Evolutionary conservation across 2,329 filamentous ascomycete species (phyloP).

Genomic region (Cryphonectria nitschkei): DNA sequence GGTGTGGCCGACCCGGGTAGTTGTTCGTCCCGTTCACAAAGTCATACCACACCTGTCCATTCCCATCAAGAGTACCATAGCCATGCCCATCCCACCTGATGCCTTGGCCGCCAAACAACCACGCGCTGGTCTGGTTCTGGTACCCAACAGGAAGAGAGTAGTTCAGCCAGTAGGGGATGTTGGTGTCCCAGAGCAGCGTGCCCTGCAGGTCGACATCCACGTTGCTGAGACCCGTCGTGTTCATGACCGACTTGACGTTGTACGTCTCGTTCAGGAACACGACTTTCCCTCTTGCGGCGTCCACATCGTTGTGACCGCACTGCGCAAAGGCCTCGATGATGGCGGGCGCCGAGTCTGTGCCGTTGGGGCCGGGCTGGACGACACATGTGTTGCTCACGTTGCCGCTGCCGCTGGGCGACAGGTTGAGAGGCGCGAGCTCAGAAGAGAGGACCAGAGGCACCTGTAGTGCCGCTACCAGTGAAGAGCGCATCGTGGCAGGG

Average conservation of each 20-base stretch:
- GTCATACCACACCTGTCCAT: conserved; percentile 38
- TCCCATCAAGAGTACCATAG: conserved; percentile 40
- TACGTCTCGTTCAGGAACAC: conserved; percentile 36
- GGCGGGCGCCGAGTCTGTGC: conserved; percentile 25
- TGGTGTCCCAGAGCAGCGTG: conserved; percentile 31
- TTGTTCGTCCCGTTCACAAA: conserved; percentile 35
- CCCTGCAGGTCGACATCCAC: conserved; percentile 37
- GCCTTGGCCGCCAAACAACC: conserved; percentile 46
- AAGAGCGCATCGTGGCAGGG: conserved; percentile 14
- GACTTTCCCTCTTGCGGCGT: conserved; percentile 31
- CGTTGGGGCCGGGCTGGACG: conserved; percentile 23
- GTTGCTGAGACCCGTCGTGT: conserved; percentile 35
- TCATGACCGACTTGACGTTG: conserved; percentile 32
- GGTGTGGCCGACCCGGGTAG: conserved; percentile 37
- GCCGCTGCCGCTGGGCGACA: background rate
- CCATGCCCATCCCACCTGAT: conserved; percentile 46
- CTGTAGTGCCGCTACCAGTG: conserved; percentile 24
- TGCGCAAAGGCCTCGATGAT: conserved; percentile 35
- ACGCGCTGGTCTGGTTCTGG: conserved; percentile 48
- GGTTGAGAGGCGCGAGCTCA: background rate
- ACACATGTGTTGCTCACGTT: conserved; percentile 12
- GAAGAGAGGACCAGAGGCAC: conserved; percentile 25
- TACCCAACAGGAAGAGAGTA: conserved; percentile 45
- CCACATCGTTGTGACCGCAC: conserved; percentile 34
- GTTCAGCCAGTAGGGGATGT: conserved; percentile 43